These are phyloP conservation scores for Talaromyces adpressus DNA, from an alignment of 495 filamentous ascomycete species.

Conservation along the genomic window DNA sequence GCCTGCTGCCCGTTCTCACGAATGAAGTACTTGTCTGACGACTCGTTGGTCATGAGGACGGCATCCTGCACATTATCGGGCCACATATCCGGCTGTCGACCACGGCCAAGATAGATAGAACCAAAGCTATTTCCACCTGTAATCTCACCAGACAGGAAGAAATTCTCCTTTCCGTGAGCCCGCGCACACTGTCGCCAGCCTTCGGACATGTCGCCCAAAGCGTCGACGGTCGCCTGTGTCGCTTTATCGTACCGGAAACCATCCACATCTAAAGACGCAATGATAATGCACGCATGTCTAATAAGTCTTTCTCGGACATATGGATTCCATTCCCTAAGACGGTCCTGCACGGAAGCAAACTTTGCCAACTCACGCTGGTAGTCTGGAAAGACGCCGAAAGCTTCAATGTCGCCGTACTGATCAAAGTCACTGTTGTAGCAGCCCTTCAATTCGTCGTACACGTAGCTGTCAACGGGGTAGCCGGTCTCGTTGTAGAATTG, in stretches of 20 bases:
- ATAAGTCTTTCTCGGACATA: slow-evolving; percentile 51
- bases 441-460: slow-evolving; percentile 41
- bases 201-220: slow-evolving; percentile 49
- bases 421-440: slow-evolving; percentile 69
- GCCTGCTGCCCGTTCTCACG: slow-evolving; percentile 50
- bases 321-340: slow-evolving; percentile 63
- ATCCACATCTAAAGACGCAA: slow-evolving; percentile 59
- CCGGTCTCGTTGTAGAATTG: slow-evolving; percentile 63
- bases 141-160: slow-evolving; percentile 60
- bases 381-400: slow-evolving; percentile 62
- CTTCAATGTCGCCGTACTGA: slow-evolving; percentile 61
- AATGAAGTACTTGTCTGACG: slow-evolving; percentile 43
- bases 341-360: slow-evolving; percentile 70
- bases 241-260: slow-evolving; percentile 68
- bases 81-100: slow-evolving; percentile 48
- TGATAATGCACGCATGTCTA: slow-evolving; percentile 60
- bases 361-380: slow-evolving; percentile 65
- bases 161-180: slow-evolving; percentile 52
- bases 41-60: slow-evolving; percentile 36
- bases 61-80: slow-evolving; percentile 40
- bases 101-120: slow-evolving; percentile 60
- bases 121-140: slow-evolving; percentile 57
- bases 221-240: slow-evolving; percentile 58
- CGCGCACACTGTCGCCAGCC: slow-evolving; percentile 51
- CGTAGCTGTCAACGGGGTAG: slow-evolving; percentile 37